These are phyloP conservation scores for Paracamarosporium sp. DNA, from an alignment of 2,329 filamentous ascomycete species.

Conservation along the genomic window DNA sequence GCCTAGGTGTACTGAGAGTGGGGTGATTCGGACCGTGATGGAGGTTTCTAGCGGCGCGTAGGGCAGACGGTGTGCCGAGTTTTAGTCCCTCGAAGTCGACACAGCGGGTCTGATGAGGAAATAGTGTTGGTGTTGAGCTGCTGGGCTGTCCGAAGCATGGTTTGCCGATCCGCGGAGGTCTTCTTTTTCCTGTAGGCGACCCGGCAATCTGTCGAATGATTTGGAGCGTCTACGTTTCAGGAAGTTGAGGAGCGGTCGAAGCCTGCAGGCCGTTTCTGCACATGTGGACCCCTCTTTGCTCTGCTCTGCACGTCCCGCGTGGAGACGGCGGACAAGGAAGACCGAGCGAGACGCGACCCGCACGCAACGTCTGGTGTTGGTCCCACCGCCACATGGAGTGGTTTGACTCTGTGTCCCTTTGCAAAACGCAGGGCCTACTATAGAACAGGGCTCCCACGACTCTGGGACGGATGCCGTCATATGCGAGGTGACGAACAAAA, in stretches of 20 bases:
- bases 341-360: not conserved
- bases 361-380: not conserved
- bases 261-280: slow-evolving; percentile 1
- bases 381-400: no score
- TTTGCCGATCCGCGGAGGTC: slow-evolving; percentile 8
- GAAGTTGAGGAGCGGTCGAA: slow-evolving; percentile 10
- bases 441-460: slow-evolving; percentile 19
- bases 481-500: slow-evolving; percentile 37
- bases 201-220: not conserved
- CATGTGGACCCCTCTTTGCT: not conserved
- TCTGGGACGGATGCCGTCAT: slow-evolving; percentile 16
- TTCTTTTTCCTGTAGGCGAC: not conserved
- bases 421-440: not conserved
- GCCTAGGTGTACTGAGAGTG: no score
- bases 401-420: not conserved
- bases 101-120: no score
- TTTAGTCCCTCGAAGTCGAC: no score
- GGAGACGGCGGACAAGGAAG: not conserved
- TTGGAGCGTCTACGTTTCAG: slow-evolving; percentile 2
- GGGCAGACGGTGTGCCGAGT: no score
- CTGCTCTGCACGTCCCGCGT: not conserved
- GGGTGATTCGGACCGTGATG: no score
- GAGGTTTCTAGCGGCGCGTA: not conserved
- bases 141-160: not conserved
- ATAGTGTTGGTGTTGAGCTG: not conserved